Evolutionary conservation across 129 eudicot genomes (phyloP).

Genomic region (Rutidosis leptorrhynchoides): DNA sequence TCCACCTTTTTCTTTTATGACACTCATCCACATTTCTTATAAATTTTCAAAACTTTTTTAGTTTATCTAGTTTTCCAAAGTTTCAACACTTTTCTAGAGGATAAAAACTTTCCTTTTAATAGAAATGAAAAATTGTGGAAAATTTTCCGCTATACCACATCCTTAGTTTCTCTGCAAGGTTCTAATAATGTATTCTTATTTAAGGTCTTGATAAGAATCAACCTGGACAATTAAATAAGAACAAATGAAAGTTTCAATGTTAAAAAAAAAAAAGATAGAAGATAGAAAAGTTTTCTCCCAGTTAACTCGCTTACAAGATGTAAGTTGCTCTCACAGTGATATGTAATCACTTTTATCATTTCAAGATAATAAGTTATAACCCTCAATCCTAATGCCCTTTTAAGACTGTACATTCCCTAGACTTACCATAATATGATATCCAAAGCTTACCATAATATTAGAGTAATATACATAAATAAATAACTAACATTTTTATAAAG

Average conservation of each 20-base stretch:
- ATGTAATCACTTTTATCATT: neutral
- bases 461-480: neutral
- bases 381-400: neutral
- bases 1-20: no score
- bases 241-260: neutral
- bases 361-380: neutral
- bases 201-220: neutral
- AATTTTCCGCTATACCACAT: no score
- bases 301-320: neutral
- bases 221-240: neutral
- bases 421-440: no score
- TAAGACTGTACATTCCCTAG: neutral
- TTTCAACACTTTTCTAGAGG: no score
- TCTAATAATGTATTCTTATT: neutral
- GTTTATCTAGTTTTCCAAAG: no score
- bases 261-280: no score
- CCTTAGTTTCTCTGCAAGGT: neutral
- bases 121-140: no score
- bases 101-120: no score
- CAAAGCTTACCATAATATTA: no score
- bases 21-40: no score
- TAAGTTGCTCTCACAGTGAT: neutral
- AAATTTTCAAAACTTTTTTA: no score
- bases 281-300: neutral
- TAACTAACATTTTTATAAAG: neutral